Base-by-base conservation (phyloP, 768 basidiomycete genomes). In the Leccinum disarticulatum region DNA sequence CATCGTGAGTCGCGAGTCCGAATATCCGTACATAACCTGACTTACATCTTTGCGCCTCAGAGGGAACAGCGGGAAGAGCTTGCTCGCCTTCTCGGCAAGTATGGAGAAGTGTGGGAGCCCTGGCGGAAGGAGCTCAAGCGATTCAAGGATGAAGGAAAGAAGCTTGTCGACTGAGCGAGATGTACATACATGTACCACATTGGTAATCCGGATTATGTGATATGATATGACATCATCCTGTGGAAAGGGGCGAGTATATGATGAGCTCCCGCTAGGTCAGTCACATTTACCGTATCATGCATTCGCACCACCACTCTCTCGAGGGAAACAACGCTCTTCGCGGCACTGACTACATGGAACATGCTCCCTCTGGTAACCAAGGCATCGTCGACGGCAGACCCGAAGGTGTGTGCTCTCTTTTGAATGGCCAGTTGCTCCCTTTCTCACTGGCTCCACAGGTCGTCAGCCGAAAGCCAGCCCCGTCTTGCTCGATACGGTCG, bases 51-150 rank as follows among this genome's bases (percentile, higher is more conserved):
- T 52, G 8, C 30, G 0, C 15, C 14, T 53, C 66, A 95, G 94
- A 84, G 73, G 66, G 93, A 95, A 72, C 94, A 98, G 72, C 79
- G 90, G 55, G 84, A 85, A 57, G 95, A 97, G 66, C 80, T 98
- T 30, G 77, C 79, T 19, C 65, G 79, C 35, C 77, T 98, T 25
- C 66, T 97, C 61, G 84, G 79, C 74, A 97, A 97, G 73, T 98
- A 96, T 63, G 93, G 94, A 1, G 68, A 84, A n/a, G 80, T 78
- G 2, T 95, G 88, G 89, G 90, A 90, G 66, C 93, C 91, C 9
- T 98, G 93, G 93, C 80, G 77, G 70, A 81, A 79, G 35, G 94
- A 95, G 73, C 76, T 93, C 54, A 81, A 80, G 59, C 90, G 85
- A 74, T 91, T 91, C 70, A 87, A 81, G 74, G 85, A 87, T 61